Evolutionary conservation across 805 yeast species (phyloP).

Genomic region (Kodamaea nitidulidarum): DNA sequence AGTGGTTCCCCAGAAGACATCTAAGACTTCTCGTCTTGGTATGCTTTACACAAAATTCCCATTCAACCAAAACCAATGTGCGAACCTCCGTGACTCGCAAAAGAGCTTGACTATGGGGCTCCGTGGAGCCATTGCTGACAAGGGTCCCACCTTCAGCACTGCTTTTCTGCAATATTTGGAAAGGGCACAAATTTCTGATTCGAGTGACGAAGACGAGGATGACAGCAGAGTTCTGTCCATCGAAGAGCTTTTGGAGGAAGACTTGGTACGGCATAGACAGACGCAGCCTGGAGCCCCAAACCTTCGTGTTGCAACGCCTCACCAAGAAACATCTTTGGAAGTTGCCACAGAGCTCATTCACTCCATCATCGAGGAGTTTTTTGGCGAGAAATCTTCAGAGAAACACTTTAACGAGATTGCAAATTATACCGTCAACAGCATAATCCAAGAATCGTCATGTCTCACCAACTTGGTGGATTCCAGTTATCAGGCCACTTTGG

Average conservation of each 20-base stretch:
- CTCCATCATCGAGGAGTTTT: slow-evolving; percentile 4
- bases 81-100: slow-evolving; percentile 10
- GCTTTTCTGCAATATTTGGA: slow-evolving; percentile 9
- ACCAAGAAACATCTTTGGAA: slow-evolving; percentile 3
- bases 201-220: slow-evolving; percentile 1
- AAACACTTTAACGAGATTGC: slow-evolving; percentile 11
- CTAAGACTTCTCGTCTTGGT: not conserved
- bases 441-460: slow-evolving; percentile 15
- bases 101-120: slow-evolving; percentile 6
- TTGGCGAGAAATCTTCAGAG: slow-evolving; percentile 3
- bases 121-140: slow-evolving; percentile 4
- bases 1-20: not conserved
- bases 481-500: slow-evolving; percentile 9
- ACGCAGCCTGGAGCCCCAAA: slow-evolving; percentile 3
- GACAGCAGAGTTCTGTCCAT: not conserved
- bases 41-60: slow-evolving; percentile 13
- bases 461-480: slow-evolving; percentile 9
- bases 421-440: slow-evolving; percentile 16
- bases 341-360: slow-evolving; percentile 2
- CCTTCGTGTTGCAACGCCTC: slow-evolving; percentile 2
- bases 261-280: slow-evolving; percentile 1
- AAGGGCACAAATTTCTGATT: not conserved
- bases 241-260: slow-evolving; percentile 5
- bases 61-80: slow-evolving; percentile 11
- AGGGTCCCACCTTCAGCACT: slow-evolving; percentile 5